Percentiles rank a stretch among this genome's conserved stretches.
These are phyloP conservation scores for Lactifluus hygrophoroides DNA, from an alignment of 768 basidiomycete genomes.

Conservation along the genomic window DNA sequence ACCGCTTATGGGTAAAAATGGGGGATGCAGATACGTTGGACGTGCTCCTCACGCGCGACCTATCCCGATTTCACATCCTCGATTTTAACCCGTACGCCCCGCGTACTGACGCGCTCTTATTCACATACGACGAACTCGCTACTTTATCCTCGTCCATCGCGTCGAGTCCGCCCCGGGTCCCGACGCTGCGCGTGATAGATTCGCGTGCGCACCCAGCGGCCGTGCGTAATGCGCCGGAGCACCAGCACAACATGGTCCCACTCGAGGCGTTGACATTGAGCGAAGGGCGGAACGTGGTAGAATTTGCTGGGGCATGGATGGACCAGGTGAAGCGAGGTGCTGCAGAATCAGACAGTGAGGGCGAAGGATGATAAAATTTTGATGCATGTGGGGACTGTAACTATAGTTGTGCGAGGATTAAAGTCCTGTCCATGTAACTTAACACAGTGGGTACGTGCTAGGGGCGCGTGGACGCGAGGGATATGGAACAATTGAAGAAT, in stretches of 20 bases:
- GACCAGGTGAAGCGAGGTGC: constrained; percentile 37
- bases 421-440: neutral
- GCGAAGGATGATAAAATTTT: neutral
- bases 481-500: neutral
- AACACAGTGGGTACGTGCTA: neutral
- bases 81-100: constrained; percentile 88
- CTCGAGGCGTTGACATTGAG: constrained; percentile 80
- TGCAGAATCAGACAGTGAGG: constrained; percentile 6
- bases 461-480: neutral
- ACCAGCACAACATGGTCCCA: constrained; percentile 88
- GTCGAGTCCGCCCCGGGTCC: constrained; percentile 19
- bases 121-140: constrained; percentile 70
- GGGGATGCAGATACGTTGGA: constrained; percentile 85
- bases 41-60: constrained; percentile 75
- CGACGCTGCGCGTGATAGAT: constrained; percentile 59
- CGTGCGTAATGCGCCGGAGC: constrained; percentile 54
- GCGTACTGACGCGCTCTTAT: constrained; percentile 82
- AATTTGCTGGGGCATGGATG: constrained; percentile 63
- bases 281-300: constrained; percentile 58
- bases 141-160: constrained; percentile 26
- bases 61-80: constrained; percentile 67
- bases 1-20: constrained; percentile 64
- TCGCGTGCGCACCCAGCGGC: constrained; percentile 66
- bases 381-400: neutral
- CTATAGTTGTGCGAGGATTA: neutral